Evolutionary conservation across 306 rosid genomes (phyloP), one percentile per base, ranked within the genome.

Genomic region (Sindora glabra): DNA sequence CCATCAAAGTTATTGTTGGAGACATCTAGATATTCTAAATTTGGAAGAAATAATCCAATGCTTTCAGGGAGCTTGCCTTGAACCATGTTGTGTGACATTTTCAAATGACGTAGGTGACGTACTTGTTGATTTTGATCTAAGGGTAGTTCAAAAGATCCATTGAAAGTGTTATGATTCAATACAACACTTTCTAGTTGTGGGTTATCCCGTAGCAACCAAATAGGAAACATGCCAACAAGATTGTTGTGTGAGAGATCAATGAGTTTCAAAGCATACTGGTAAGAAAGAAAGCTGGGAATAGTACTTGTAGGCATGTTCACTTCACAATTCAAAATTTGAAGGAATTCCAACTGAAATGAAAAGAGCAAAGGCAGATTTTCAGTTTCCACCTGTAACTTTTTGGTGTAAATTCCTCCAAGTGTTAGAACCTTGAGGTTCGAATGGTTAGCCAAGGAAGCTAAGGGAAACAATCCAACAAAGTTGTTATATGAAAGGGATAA

Each of bases 171-270:
- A 29, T 29, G 8, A 2, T 29, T 26, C 50, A 48, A 48, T 16
- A 1, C 0, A 8, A 68, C 24, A 10, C 10, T n/a, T 36, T 58
- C 22, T 6, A 68, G 32, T 12, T 26, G 48, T 56, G 66, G 5
- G 41, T 68, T 68, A 4, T 56, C 47, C 10, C 37, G 21, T 5
- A 68, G 12, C 19, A 68, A 1, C 66, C 66, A 57, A 16, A 8
- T 6, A 5, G 73, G 66, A 29, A 68, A 68, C 3, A 2, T 49
- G 12, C 59, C 66, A 1, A 1, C 2, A 6, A 68, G 19, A 21
- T 58, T 37, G 57, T 68, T 68, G 15, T 26, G 39, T 45, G 72
- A 44, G 29, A 56, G 58, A 11, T 56, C 66, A 2, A 68, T 5
- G 9, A 32, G 15, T 27, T 18, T 7, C 11, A 56, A 14, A 6